These are phyloP conservation scores for Didymella sp. DNA, from an alignment of 2,329 filamentous ascomycete species.

Conservation along the genomic window DNA sequence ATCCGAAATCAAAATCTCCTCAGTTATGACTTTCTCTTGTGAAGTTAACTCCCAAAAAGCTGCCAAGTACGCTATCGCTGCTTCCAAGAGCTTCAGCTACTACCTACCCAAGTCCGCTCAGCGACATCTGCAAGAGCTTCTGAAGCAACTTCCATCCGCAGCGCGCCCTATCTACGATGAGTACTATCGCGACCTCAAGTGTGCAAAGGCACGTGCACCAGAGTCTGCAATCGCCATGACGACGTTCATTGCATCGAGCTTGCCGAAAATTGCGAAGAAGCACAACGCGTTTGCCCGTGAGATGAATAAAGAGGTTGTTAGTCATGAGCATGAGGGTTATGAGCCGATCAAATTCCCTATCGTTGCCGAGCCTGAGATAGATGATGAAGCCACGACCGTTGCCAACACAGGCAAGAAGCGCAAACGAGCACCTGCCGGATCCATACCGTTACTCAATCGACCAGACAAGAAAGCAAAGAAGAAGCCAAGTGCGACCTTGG, in stretches of 20 bases:
- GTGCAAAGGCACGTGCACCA: conserved; percentile 4
- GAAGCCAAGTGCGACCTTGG: not conserved
- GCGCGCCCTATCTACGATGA: conserved; percentile 9
- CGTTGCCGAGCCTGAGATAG: not conserved
- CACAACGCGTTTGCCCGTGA: conserved; percentile 6
- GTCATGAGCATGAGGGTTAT: conserved; percentile 6
- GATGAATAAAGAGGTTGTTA: conserved; percentile 7
- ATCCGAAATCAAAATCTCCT: too few species aligned
- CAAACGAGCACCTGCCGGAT: not conserved
- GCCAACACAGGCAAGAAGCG: not conserved
- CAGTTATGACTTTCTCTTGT: not conserved
- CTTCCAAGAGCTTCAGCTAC: conserved; percentile 17
- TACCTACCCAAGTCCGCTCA: conserved; percentile 8
- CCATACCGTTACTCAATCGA: not conserved
- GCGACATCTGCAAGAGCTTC: not conserved
- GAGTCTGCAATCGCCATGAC: conserved; percentile 2
- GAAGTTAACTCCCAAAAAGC: not conserved
- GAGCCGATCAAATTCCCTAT: conserved; percentile 1
- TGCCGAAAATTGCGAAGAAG: not conserved
- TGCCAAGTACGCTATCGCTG: conserved; percentile 7
- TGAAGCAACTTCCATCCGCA: conserved; percentile 1
- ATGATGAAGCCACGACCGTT: not conserved
- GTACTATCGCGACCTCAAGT: conserved; percentile 14
- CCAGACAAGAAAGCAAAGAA: not conserved
- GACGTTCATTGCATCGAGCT: not conserved